Base-by-base conservation (phyloP, 164 flowering plant species). In the Piper longum region DNA sequence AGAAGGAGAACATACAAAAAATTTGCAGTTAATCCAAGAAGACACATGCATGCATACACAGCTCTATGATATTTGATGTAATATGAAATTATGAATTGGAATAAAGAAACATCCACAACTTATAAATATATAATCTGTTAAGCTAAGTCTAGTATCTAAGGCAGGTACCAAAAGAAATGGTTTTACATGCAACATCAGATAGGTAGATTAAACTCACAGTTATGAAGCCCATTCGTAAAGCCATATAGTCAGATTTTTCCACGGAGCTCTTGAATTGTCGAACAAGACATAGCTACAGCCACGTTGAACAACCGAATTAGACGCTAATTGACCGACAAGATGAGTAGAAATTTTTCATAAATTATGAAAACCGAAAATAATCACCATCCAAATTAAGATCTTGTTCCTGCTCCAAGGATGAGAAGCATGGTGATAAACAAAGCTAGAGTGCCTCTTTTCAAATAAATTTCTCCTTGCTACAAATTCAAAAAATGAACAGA, bases 321-420 rank as follows among this genome's bases (percentile, higher is more conserved):
- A 43, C 36, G 4, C 42, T 45, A 43, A 61, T 7, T 4, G 0
- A 36, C 52, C 52, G 57, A 55, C 16, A 66, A 42, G 4, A 45
- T 11, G 52, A 7, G 8, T 48, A 54, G 58, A 41, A 9, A 54
- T 41, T 5, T 41, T 5, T 56, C 18, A 70, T 68, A 70, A 16
- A 70, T 63, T 71, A 59, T 70, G 58, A 56, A 64, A 16, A 71
- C 58, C 36, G 36, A 26, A 71, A 61, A 70, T 62, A 54, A 64
- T 77, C 66, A 87, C 98, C 95, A 92, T 86, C 98, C 98, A 92
- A 64, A 89, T 84, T 26, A 92, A 86, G 72, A 89, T 62, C 43
- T 78, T 83, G 73, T 73, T 88, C 76, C 82, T 84, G 76, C 89
- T 92, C 98, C 98, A 92, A 52, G 98, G 96, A 76, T 92, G 96